phyloP scores from a whole-genome alignment of 208 protist species.

The Porcisia hertigi region DNA sequence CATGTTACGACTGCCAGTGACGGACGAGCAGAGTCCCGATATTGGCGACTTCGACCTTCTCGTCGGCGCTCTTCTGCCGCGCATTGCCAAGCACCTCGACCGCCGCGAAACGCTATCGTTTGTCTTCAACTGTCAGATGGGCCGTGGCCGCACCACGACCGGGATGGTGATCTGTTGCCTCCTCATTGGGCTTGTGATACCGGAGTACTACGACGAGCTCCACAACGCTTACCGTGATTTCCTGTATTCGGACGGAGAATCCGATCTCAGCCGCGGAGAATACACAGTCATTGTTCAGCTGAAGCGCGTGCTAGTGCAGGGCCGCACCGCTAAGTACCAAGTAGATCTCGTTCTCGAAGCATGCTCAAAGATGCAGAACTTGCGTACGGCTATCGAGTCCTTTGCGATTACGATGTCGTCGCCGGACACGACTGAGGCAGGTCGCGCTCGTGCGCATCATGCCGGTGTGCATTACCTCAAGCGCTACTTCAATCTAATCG shows the following conservation, averaged over 20 bases:
- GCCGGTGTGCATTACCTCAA: slow-evolving; percentile 85
- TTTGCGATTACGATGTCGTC: slow-evolving; percentile 69
- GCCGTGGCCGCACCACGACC: slow-evolving; percentile 86
- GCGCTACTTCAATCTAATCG: slow-evolving; percentile 89
- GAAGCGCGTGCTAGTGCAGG: slow-evolving; percentile 76
- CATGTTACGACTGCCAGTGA: slow-evolving; percentile 80
- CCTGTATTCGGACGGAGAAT: slow-evolving; percentile 56
- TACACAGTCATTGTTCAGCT: slow-evolving; percentile 82
- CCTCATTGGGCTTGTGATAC: slow-evolving; percentile 80
- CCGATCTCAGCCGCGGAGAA: slow-evolving; percentile 62
- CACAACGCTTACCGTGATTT: slow-evolving; percentile 60
- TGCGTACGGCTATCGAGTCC: slow-evolving; percentile 83
- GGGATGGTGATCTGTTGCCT: slow-evolving; percentile 91
- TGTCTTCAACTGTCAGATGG: slow-evolving; percentile 93
- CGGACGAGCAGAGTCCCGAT: slow-evolving; percentile 86
- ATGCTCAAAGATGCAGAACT: slow-evolving; percentile 88
- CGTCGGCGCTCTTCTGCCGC: slow-evolving; percentile 62
- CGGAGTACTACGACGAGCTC: slow-evolving; percentile 87
- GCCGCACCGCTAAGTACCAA: slow-evolving; percentile 69
- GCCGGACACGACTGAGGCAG: slow-evolving; percentile 71
- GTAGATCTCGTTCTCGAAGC: slow-evolving; percentile 86
- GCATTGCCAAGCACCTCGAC: slow-evolving; percentile 71
- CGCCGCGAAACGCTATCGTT: slow-evolving; percentile 82
- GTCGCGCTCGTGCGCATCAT: slow-evolving; percentile 81
- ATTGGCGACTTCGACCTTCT: slow-evolving; percentile 81